Evolutionary conservation across 495 filamentous ascomycete genomes (phyloP).

Genomic region (Peziza echinospora): DNA sequence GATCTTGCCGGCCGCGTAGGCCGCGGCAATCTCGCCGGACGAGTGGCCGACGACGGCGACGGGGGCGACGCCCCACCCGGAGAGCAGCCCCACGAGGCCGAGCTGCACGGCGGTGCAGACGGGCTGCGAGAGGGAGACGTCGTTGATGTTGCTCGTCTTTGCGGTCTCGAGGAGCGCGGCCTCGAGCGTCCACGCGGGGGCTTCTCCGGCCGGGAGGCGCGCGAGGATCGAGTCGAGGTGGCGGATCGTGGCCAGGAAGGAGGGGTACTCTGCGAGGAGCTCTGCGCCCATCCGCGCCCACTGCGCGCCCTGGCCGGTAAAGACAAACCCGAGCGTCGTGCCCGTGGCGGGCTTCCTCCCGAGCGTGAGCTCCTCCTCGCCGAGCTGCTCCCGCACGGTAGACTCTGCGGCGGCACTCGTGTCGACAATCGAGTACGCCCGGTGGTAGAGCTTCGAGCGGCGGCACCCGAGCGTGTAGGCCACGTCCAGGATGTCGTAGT

Average conservation of each 20-base stretch:
- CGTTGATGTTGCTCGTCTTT: no score
- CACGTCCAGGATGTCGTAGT: background rate
- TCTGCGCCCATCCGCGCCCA: conserved; percentile 38
- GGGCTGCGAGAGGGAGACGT: conserved; percentile 29
- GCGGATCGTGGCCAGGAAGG: conserved; percentile 23
- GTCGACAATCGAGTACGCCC: no score
- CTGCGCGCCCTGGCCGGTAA: conserved; percentile 53
- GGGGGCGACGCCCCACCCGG: conserved; percentile 32
- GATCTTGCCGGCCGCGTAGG: conserved; percentile 29
- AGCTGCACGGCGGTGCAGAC: conserved; percentile 33
- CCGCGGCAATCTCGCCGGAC: conserved; percentile 41
- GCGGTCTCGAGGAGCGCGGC: no score
- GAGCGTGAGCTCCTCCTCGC: background rate
- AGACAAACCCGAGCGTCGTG: conserved; percentile 16
- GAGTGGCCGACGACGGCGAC: conserved; percentile 40
- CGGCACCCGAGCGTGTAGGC: background rate
- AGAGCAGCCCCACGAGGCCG: conserved; percentile 33
- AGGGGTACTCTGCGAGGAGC: conserved; percentile 21
- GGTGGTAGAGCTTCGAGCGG: background rate
- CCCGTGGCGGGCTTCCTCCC: background rate
- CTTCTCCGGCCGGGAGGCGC: conserved; percentile 21
- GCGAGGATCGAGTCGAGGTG: conserved; percentile 25
- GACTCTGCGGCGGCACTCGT: background rate
- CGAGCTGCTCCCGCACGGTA: background rate
- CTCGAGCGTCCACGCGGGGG: conserved; percentile 32